Conservation (phyloP, 2,329 filamentous ascomycete species). For the Colletotrichum tropicicola region DNA sequence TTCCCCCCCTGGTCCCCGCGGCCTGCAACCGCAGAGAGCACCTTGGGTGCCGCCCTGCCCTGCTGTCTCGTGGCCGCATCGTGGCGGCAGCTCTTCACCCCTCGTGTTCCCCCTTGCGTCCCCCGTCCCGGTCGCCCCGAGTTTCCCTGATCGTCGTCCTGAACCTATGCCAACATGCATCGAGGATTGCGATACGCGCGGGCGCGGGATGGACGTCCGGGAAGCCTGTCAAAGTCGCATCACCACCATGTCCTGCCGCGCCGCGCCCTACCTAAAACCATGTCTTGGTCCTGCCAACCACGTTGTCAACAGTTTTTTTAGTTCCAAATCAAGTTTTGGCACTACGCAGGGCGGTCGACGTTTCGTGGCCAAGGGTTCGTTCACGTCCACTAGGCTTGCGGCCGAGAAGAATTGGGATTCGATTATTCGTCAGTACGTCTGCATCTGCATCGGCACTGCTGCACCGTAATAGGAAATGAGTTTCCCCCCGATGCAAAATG, state of each 20-base stretch:
- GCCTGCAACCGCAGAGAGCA: constrained; percentile 7
- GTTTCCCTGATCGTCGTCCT: not conserved
- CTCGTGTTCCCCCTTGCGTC: constrained; percentile 17
- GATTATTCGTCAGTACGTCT: not conserved
- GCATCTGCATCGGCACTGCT: not conserved
- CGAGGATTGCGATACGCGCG: not conserved
- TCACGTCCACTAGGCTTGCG: constrained; percentile 5
- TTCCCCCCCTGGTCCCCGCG: constrained; percentile 11
- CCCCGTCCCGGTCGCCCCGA: not conserved
- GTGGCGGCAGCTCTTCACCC: constrained; percentile 26
- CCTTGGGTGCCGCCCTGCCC: constrained; percentile 16
- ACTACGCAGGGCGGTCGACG: not conserved
- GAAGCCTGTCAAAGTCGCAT: constrained; percentile 8
- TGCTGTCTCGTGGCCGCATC: constrained; percentile 18
- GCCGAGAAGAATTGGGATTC: constrained; percentile 3
- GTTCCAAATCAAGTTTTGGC: not conserved
- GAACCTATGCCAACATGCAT: not conserved
- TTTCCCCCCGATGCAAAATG: not conserved
- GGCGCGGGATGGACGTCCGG: not conserved
- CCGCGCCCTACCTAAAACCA: not conserved
- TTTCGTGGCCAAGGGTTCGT: constrained; percentile 8
- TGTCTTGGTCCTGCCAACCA: not conserved
- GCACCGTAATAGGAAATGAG: constrained; percentile 14
- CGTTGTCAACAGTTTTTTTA: not conserved
- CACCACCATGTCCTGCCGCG: not conserved